Base-by-base conservation (phyloP, 1,139 yeast genomes). In the Candida sojae region DNA sequence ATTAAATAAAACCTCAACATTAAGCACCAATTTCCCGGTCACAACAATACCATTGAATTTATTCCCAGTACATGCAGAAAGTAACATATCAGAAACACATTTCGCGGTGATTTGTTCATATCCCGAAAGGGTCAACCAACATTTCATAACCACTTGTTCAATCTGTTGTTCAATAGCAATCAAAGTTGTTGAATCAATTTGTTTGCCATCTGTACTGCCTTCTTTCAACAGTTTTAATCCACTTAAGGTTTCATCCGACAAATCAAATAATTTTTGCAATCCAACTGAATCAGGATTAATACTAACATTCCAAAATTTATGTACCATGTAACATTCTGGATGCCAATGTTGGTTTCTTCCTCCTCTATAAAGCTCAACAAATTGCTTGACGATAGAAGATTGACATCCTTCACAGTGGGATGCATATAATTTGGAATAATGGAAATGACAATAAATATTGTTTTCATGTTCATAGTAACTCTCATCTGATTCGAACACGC, bases 311-410 rank as follows among this genome's bases (percentile, higher is more conserved):
- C 99, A 95, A 61, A 91, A 92, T 64, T 92, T 92, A 71, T 88
- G 92, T 44, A 93, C 96, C 92, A 95, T 95, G 63, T 91, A 95
- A 71, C 99, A 95, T 65, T 95, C 99, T 2, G 98, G 98, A 66
- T 95, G 99, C 99, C 99, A 95, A 62, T 91, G 96, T 64, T 92
- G 96, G 54, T 88, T 87, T 57, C 88, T 79, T n/a, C 97, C 97
- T 43, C 97, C 96, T 56, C 96, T 78, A 54, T 84, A 89, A 43
- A 93, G 82, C 65, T 93, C 97, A 34, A 92, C 97, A 67, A 91
- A 93, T 63, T 93, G 98, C 60, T 92, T 92, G 32, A 95, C 82
- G 48, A 93, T 93, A 2, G 97, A 89, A 33, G 91, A 86, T 53
- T 86, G 81, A 68, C 99, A 93, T 23, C 98, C 97, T 68, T 90